Percentiles rank a stretch among this genome's conserved stretches.
Conservation (phyloP, 1,284 basidiomycete genomes). For the Pseudozyma sp. region DNA sequence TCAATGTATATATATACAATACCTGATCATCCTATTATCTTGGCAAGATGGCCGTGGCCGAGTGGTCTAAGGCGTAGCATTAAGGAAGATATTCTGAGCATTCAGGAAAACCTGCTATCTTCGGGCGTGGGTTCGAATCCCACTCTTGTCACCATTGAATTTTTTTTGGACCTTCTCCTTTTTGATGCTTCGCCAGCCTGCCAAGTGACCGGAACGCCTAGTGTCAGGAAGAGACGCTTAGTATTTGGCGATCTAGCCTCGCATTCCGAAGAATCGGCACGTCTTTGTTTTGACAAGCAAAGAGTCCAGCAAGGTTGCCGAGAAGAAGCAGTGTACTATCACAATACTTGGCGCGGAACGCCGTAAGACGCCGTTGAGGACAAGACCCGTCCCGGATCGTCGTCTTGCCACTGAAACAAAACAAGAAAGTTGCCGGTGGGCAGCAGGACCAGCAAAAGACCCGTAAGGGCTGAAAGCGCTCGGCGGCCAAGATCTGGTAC, state of each 20-base stretch:
- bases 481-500: background rate
- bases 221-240: no score
- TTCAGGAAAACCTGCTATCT: conserved; percentile 47
- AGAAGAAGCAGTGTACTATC: no score
- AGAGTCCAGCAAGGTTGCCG: no score
- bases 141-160: conserved; percentile 57
- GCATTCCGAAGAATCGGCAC: no score
- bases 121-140: conserved; percentile 68
- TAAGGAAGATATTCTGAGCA: conserved; percentile 46
- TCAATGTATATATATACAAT: conserved; percentile 6
- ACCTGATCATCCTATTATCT: fast-evolving
- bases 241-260: no score
- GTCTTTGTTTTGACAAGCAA: no score
- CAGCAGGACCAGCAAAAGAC: background rate
- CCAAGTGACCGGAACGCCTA: no score
- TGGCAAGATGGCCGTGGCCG: conserved; percentile 65
- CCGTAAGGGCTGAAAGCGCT: background rate
- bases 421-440: background rate
- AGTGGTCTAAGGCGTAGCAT: conserved; percentile 65
- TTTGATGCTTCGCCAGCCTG: background rate
- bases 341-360: no score
- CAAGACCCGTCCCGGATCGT: no score
- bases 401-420: no score
- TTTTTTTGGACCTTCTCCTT: background rate
- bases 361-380: no score